Percentiles rank a stretch among this genome's conserved stretches.
Evolutionary conservation across 2,329 filamentous ascomycete genomes (phyloP).

Genomic region (Pestalotiopsis sp.): DNA sequence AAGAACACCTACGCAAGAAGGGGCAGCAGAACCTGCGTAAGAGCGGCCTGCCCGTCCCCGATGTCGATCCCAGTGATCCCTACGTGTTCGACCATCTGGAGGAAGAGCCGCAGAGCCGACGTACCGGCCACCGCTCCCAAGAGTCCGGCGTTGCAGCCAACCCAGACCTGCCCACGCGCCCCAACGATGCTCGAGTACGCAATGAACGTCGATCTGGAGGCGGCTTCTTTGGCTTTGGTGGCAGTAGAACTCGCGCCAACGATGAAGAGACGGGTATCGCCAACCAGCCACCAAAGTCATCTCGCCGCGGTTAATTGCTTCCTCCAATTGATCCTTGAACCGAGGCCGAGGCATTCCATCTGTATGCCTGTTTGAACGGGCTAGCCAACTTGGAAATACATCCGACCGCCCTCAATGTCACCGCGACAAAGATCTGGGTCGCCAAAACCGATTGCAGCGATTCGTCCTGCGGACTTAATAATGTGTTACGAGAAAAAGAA

Average conservation of each 20-base stretch:
- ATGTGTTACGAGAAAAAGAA: neutral
- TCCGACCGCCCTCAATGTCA: neutral
- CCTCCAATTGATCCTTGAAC: neutral
- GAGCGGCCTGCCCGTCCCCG: slow-evolving; percentile 48
- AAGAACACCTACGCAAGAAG: slow-evolving; percentile 68
- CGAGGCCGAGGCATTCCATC: neutral
- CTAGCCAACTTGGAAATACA: neutral
- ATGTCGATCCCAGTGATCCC: slow-evolving; percentile 55
- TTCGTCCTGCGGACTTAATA: neutral
- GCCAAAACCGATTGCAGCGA: neutral
- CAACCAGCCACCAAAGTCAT: slow-evolving; percentile 17
- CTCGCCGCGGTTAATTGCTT: slow-evolving; percentile 18
- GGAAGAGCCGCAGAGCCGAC: slow-evolving; percentile 13
- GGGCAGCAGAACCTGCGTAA: slow-evolving; percentile 60
- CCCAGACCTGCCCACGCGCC: slow-evolving; percentile 20
- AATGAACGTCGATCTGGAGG: slow-evolving; percentile 25
- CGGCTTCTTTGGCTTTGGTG: slow-evolving; percentile 33
- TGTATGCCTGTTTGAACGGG: neutral
- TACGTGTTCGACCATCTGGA: slow-evolving; percentile 49
- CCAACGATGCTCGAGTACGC: slow-evolving; percentile 25
- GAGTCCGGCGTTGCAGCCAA: slow-evolving; percentile 23
- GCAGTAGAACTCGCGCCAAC: slow-evolving; percentile 28
- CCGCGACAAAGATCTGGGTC: neutral
- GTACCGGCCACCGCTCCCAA: slow-evolving; percentile 22
- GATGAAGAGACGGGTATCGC: slow-evolving; percentile 29